Base-by-base conservation (phyloP, 176 grass and related monocot genomes). In the Phyllostachys edulis region DNA sequence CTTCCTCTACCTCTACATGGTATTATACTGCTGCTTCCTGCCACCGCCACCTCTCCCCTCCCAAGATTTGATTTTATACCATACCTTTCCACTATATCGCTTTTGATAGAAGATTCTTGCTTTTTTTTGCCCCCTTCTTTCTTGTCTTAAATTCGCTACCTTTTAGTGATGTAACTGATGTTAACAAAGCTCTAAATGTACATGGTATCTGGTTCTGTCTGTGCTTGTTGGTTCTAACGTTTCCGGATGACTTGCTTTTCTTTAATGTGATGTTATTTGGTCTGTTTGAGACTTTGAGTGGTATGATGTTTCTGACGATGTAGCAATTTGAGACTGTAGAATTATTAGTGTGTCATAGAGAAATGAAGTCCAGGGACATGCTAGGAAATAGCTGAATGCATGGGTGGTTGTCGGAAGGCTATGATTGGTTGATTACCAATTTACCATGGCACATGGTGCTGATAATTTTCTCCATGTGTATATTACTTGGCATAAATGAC, bases 1-100 rank as follows among this genome's bases (percentile, higher is more conserved):
- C 67, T 94, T 97, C 72, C 74, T 94, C 66, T 94, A 97, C 86
- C 91, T 97, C 26, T 97, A 82, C 92, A 90, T 92, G 94, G 94
- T 92, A 90, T 27, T 34, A 34, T 17, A 27, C 46, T 20, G 5
- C 21, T 10, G 6, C 18, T 41, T 1, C 63, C 29, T 8, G 23
- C 67, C 67, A 2, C 55, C 37, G 3, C 67, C 9, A 9, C 59
- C 63, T 44, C 27, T 18, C 39, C 21, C 78, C 73, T 49, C 17
- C 16, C 10, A 44, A 6, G 34, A 65, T 66, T 45, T n/a, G 40
- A 5, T 34, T 50, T 56, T 77, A 62, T 7, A 46, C 75, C 39
- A 16, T 16, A 24, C 74, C 52, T 20, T 41, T 59, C 36, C 3
- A 9, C 52, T 16, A 7, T 14, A 39, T 56, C 66, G 15, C 67